phyloP scores from a whole-genome alignment of 106 monocot genomes.

The Dendrobium officinale region DNA sequence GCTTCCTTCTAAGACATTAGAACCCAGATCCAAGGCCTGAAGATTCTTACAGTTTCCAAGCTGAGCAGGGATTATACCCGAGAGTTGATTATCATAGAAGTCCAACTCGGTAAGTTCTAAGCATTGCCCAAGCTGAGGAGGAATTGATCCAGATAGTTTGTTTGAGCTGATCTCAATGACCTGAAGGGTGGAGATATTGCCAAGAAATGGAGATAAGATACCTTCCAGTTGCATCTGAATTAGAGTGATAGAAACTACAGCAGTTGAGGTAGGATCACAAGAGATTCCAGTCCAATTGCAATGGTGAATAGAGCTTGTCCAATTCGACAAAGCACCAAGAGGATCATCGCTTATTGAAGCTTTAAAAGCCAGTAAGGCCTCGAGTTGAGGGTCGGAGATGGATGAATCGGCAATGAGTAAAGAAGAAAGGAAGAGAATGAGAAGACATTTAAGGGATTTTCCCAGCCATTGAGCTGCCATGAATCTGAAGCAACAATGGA shows the following conservation, averaged over 20 bases:
- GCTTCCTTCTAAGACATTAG: constrained; percentile 47
- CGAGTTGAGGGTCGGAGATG: constrained; percentile 2
- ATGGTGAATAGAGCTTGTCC: constrained; percentile 31
- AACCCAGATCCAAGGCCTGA: constrained; percentile 26
- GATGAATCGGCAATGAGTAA: constrained; percentile 1
- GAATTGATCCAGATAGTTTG: constrained; percentile 46
- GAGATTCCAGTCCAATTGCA: constrained; percentile 73
- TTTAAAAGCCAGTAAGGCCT: constrained; percentile 9
- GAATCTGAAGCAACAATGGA: background rate
- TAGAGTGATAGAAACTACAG: constrained; percentile 34
- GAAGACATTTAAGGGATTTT: background rate
- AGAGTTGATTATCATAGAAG: constrained; percentile 42
- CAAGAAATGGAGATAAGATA: constrained; percentile 47
- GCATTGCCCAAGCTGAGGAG: constrained; percentile 47
- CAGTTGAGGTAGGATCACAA: constrained; percentile 39
- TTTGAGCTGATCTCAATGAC: constrained; percentile 48
- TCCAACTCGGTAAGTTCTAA: constrained; percentile 28
- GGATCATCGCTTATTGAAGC: constrained; percentile 8
- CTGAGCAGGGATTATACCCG: constrained; percentile 45
- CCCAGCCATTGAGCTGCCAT: constrained; percentile 2
- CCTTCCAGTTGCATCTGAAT: constrained; percentile 30
- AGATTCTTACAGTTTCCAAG: constrained; percentile 52
- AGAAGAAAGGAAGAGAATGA: constrained; percentile 7
- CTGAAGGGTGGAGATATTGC: constrained; percentile 64
- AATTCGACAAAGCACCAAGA: constrained; percentile 11